Base-by-base conservation (phyloP, 2,329 filamentous ascomycete species). In the Gaeumannomyces tritici region DNA sequence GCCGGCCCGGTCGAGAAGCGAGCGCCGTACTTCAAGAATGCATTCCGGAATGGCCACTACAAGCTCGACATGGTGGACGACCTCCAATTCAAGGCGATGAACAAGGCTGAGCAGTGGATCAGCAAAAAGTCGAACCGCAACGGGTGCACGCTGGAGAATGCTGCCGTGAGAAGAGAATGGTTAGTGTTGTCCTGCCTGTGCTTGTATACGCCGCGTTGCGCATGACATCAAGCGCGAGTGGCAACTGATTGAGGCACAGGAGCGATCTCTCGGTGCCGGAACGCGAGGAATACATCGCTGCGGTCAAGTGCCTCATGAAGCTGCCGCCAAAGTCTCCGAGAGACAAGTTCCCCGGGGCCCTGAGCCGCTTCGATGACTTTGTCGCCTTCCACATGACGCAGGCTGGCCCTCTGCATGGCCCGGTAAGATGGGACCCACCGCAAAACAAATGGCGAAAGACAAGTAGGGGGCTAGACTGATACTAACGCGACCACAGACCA, bases 381-480 rank as follows among this genome's bases (percentile, higher is more conserved):
- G 69, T 73, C 8, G 71, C 70, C n/a, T 70, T 68, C 27, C 71
- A 73, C 60, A 70, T 73, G 65, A 71, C 68, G 8, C 68, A 67
- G 54, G 66, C 65, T 7, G 65, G 63, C n/a, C 60, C 63, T 57
- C 63, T 71, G 55, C 69, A 71, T 58, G 69, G 59, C 6, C 59
- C 51, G 24, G 59, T 60, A 61, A 42, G 57, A n/a, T 29, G 12
- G 28, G 54, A 60, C 35, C 57, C 26, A n/a, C 29, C 29, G 4
- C 12, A 4, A 6, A 13, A 33, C 7, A 2, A 24, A 8, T n/a
- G 3, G 7, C 1, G 3, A 29, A 1, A 33, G 24, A 18, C 26
- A 24, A n/a, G 2, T 7, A 18, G 8, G 5, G n/a, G 11, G 12
- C 33, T 18, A 12, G 13, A 2, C 35, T 33, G 28, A 21, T 15